Evolutionary conservation across 2,329 filamentous ascomycete species (phyloP).

Genomic region (Grosmannia penicillata): DNA sequence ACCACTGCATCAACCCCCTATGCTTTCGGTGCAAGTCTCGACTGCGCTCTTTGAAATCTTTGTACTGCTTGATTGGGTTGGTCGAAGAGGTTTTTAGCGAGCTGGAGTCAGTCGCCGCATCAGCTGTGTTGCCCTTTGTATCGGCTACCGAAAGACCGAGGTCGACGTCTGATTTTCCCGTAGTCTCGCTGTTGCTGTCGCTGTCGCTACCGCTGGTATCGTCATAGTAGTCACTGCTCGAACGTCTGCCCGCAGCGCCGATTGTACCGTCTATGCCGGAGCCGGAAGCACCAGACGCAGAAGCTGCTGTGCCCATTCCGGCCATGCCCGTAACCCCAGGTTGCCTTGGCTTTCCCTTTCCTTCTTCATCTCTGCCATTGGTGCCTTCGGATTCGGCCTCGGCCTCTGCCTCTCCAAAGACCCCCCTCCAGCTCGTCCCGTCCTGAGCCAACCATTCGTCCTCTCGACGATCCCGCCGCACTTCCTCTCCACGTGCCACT

Average conservation of each 20-base stretch:
- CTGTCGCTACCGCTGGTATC: constrained; percentile 3
- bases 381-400: constrained; percentile 16
- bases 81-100: not conserved
- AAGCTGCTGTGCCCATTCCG: constrained; percentile 7
- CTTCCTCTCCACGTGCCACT: constrained; percentile 57
- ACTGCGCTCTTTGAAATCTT: constrained; percentile 52
- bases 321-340: too few species aligned
- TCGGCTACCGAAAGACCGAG: not conserved
- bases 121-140: too few species aligned
- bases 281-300: not conserved
- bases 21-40: constrained; percentile 73
- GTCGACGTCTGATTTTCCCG: not conserved
- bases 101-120: too few species aligned
- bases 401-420: constrained; percentile 66
- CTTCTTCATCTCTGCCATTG: constrained; percentile 8
- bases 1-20: constrained; percentile 86
- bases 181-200: not conserved
- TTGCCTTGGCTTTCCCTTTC: not conserved
- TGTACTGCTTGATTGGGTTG: constrained; percentile 41
- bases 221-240: constrained; percentile 1
- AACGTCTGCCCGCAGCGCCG: too few species aligned
- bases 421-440: constrained; percentile 74
- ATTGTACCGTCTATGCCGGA: not conserved
- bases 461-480: too few species aligned
- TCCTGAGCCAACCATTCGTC: constrained; percentile 73